Evolutionary conservation across 805 yeast genomes (phyloP).

Genomic region (Nakazawaea sp.): DNA sequence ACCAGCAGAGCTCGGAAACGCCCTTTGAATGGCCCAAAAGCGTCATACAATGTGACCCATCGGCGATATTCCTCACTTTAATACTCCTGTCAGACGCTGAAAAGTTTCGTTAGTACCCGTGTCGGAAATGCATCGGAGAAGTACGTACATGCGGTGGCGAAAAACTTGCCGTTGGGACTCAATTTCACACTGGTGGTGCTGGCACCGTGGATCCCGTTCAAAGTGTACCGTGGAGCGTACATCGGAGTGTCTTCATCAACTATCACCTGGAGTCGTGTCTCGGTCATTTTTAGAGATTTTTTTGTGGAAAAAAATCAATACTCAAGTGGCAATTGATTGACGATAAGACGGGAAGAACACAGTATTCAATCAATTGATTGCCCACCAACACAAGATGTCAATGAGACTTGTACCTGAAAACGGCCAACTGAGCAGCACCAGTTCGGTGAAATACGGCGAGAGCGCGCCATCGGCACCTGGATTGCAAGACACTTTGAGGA

Average conservation of each 20-base stretch:
- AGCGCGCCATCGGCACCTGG: constrained; percentile 64
- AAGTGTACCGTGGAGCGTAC: constrained; percentile 1
- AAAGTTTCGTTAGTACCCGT: neutral
- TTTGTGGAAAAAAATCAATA: too few relatives aligned
- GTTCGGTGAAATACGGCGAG: constrained; percentile 44
- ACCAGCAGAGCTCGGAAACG: constrained; percentile 69
- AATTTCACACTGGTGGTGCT: constrained; percentile 42
- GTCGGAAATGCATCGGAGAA: neutral
- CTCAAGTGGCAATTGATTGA: constrained; percentile 1
- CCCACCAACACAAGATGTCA: constrained; percentile 21
- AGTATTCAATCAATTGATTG: neutral
- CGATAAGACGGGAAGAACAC: neutral
- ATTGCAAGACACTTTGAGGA: constrained; percentile 61
- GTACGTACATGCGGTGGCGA: constrained; percentile 43
- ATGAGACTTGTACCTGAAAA: constrained; percentile 51
- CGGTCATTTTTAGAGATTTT: neutral
- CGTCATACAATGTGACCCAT: constrained; percentile 26
- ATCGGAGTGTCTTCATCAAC: too few relatives aligned
- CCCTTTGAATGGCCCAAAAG: constrained; percentile 61
- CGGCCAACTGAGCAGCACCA: constrained; percentile 36
- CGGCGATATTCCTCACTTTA: constrained; percentile 44
- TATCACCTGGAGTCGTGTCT: neutral
- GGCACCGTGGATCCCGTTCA: constrained; percentile 12
- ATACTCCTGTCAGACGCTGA: constrained; percentile 49
- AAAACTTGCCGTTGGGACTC: constrained; percentile 49